phyloP scores from a whole-genome alignment of 805 yeast species.

The Saturnispora sanitii region DNA sequence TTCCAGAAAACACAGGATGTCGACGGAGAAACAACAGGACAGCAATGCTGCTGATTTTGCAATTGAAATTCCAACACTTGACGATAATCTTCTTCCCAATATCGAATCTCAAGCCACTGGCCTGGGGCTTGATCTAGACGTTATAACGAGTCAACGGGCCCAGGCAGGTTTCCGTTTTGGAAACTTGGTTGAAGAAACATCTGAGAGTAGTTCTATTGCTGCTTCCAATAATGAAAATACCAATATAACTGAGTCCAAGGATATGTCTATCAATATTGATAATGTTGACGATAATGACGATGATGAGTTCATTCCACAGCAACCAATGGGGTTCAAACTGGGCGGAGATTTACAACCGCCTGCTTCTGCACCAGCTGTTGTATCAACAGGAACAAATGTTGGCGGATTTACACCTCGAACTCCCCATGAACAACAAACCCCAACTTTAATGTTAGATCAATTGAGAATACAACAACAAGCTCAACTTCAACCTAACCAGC shows the following conservation, averaged over 20 bases:
- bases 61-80: constrained; percentile 4
- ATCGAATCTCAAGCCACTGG: background rate
- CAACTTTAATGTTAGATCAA: constrained; percentile 6
- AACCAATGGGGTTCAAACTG: constrained; percentile 20
- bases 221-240: too few relatives aligned
- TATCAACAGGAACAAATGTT: background rate
- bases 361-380: too few relatives aligned
- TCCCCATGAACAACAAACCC: constrained; percentile 9
- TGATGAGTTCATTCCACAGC: constrained; percentile 17
- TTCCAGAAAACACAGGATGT: background rate
- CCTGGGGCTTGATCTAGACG: constrained; percentile 7
- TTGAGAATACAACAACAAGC: constrained; percentile 1
- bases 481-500: constrained; percentile 21
- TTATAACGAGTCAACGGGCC: background rate
- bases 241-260: too few relatives aligned
- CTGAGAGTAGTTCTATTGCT: too few relatives aligned
- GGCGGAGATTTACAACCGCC: constrained; percentile 12
- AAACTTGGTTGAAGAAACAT: background rate
- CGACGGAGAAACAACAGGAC: background rate
- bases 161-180: background rate
- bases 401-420: constrained; percentile 6
- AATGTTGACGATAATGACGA: background rate
- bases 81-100: background rate
- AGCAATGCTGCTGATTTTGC: background rate
- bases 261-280: background rate